Base-by-base conservation (phyloP, 1,284 basidiomycete species). In the Caloboletus inedulis region DNA sequence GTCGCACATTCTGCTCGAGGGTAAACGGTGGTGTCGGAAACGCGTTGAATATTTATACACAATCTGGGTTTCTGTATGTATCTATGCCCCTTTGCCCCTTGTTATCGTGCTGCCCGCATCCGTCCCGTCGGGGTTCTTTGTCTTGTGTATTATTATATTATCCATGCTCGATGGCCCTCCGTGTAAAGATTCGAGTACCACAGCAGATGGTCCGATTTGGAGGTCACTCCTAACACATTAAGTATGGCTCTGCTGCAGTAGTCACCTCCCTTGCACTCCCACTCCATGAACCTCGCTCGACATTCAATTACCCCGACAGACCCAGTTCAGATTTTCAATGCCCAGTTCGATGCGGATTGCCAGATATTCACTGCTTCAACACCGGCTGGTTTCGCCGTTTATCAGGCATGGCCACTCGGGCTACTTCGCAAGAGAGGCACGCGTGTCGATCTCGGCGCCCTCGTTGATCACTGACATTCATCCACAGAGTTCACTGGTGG, bases 361-460 rank as follows among this genome's bases (percentile, higher is more conserved):
- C 75, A 80, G 55, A 85, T 92, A 69, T 97, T 97, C 73, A 87
- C 91, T 0, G 78, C 87, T 41, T 83, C 91, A 13, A 92, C 89
- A 7, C 85, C 87, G 47, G 80, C 82, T 49, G 94, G 94, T 39
- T 97, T 94, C 69, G 89, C 91, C 36, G 80, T 97, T 27, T 96
- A 95, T 76, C 82, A 80, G 52, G 79, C 87, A 53, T 86, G 78
- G 68, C 94, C 94, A 10, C 78, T 96, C 43, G 77, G 81, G 55
- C 77, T 93, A 53, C 73, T 96, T 58, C 81, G 85, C 62, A 89
- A 88, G 72, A 81, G 87, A 75, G 87, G 94, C 92, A 72, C 59
- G 74, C 66, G 27, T 51, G 13, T 52, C 48, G 51, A 33, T 54
- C 44, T 55, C 25, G 19, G 10, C 21, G 23, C 9, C 14, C 23